Evolutionary conservation across 768 basidiomycete species (phyloP), one percentile per base, ranked within the genome.

Genomic region (Suillus subaureus): DNA sequence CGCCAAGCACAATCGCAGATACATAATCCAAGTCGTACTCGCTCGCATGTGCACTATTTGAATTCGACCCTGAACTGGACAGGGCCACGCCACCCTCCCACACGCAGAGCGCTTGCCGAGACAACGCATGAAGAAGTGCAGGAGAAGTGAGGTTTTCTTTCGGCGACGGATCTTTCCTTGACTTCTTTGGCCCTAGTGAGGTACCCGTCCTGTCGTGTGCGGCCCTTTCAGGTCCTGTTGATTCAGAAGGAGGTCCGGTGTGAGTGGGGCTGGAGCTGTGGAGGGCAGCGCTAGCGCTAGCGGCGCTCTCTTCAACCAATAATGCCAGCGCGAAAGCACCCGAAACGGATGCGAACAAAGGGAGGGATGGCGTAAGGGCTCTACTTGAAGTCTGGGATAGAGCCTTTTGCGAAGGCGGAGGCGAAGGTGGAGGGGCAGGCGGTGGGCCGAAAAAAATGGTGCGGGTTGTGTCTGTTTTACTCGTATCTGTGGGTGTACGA

Each of bases 301-400:
- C 42, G 35, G 64, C 33, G 28, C 31, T 57, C 56, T 69, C 62
- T 56, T 79, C 76, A 11, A 79, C 73, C 55, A 82, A 72, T 54
- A 84, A 83, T 35, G 88, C 90, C 61, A 91, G 72, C 1, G 90
- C 89, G 45, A 90, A 82, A 2, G 84, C 80, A 1, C 85, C 86
- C 58, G 85, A 84, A 52, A 85, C 81, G 2, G 84, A 79, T 0
- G 87, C 85, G 67, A 91, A 91, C 70, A 91, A 84, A 40, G 77
- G 79, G 9, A 77, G 66, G 0, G 76, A 69, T 4, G 70, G 72
- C 11, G 57, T 6, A 37, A 40, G 23, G 23, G 11, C 39, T 9
- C 16, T 58, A 12, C 57, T 39, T 40, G 57, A 39, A 11, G 26
- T 28, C 16, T 40, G 57, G 8, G 23, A 26, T 26, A 18, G 39